phyloP scores from a whole-genome alignment of 2,329 filamentous ascomycete species.

The Trematosphaeria pertusa region DNA sequence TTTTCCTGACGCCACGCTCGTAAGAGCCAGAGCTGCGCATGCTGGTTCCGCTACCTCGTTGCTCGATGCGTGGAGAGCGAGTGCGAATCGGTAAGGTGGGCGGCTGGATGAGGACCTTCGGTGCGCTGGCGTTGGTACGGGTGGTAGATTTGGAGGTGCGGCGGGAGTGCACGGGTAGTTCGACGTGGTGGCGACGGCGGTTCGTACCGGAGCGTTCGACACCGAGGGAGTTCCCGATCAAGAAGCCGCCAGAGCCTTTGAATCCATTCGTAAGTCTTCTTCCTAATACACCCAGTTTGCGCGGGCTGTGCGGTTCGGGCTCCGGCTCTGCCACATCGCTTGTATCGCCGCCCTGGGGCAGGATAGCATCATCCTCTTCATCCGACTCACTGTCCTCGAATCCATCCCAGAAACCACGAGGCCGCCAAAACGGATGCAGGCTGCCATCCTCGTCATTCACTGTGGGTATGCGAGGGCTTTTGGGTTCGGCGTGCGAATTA shows the following conservation, averaged over 20 bases:
- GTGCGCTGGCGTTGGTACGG: conserved; percentile 17
- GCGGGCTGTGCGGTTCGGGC: conserved; percentile 18
- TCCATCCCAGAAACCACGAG: conserved; percentile 68
- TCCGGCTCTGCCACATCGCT: conserved; percentile 45
- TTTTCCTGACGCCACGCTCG: conserved; percentile 10
- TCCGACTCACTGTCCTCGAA: conserved; percentile 52
- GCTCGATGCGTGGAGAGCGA: conserved; percentile 31
- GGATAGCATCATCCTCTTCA: conserved; percentile 45
- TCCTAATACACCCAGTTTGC: conserved; percentile 29
- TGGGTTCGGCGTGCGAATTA: conserved; percentile 26
- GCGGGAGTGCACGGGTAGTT: conserved; percentile 27
- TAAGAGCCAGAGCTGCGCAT: conserved; percentile 23
- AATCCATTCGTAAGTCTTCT: conserved; percentile 47
- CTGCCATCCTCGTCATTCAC: conserved; percentile 52
- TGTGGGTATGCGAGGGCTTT: conserved; percentile 33
- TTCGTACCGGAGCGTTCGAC: conserved; percentile 55
- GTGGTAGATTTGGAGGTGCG: conserved; percentile 18
- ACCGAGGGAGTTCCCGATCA: conserved; percentile 64
- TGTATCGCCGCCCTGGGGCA: conserved; percentile 56
- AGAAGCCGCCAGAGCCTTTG: conserved; percentile 52
- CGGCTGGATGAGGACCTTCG: conserved; percentile 35
- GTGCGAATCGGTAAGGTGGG: conserved; percentile 27
- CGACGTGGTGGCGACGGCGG: conserved; percentile 36
- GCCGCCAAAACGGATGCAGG: conserved; percentile 68
- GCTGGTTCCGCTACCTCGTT: conserved; percentile 26